Percentiles rank a stretch among this genome's conserved stretches.
Conservation (phyloP, 2,329 filamentous ascomycete species). For the Fusarium virguliforme region DNA sequence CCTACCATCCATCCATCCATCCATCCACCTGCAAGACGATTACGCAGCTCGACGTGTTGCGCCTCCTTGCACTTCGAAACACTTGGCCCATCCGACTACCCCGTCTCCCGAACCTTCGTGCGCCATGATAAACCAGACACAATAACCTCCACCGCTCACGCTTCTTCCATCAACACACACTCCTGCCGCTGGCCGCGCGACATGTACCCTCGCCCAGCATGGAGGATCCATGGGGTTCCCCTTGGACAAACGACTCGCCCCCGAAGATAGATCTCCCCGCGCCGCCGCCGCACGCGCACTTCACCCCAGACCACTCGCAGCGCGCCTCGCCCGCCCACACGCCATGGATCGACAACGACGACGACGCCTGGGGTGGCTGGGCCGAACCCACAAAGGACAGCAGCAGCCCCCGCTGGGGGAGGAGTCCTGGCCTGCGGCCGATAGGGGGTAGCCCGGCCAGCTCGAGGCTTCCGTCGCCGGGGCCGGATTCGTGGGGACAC, state of each 20-base stretch:
- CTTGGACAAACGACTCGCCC: conserved; percentile 65
- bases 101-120: conserved; percentile 24
- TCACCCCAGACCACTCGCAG: conserved; percentile 51
- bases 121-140: conserved; percentile 44
- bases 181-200: conserved; percentile 48
- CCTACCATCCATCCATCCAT: conserved; percentile 17
- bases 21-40: conserved; percentile 1
- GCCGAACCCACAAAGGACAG: conserved; percentile 50
- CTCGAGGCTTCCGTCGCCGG: conserved; percentile 52
- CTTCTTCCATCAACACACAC: conserved; percentile 7
- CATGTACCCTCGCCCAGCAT: conserved; percentile 61
- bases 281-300: conserved; percentile 55
- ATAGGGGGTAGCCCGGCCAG: conserved; percentile 46
- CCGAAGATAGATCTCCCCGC: conserved; percentile 58
- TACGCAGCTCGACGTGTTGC: conserved; percentile 38
- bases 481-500: conserved; percentile 50
- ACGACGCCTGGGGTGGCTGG: conserved; percentile 58
- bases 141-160: conserved; percentile 28
- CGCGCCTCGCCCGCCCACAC: conserved; percentile 46
- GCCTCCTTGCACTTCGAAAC: conserved; percentile 35
- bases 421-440: conserved; percentile 55
- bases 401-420: conserved; percentile 54
- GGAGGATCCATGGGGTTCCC: conserved; percentile 77
- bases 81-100: conserved; percentile 20
- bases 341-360: conserved; percentile 56